Conservation (phyloP, 331 rosid genomes). For the Rosa hybrid region DNA sequence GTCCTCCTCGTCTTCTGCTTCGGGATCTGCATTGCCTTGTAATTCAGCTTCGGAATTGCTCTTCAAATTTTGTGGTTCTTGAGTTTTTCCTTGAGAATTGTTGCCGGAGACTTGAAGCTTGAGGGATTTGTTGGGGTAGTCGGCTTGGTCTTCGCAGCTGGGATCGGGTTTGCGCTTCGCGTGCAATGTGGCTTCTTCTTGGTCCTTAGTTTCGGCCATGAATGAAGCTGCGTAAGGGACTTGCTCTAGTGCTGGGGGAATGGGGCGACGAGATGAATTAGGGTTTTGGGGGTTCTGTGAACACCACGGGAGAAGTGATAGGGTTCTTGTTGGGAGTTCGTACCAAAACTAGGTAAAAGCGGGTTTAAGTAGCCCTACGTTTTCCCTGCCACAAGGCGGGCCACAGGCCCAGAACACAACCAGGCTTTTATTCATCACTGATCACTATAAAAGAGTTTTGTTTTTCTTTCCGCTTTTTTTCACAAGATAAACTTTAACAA, state of each 20-base stretch:
- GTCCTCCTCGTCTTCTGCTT: conserved; percentile 21
- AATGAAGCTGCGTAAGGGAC: conserved; percentile 7
- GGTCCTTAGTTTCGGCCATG: conserved; percentile 63
- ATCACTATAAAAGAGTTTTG: too few relatives aligned
- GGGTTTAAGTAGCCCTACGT: neutral
- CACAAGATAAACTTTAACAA: too few relatives aligned
- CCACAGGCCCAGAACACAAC: neutral
- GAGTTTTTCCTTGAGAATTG: conserved; percentile 20
- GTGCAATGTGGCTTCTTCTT: conserved; percentile 50
- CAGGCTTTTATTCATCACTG: neutral
- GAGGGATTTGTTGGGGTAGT: conserved; percentile 44
- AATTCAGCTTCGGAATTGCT: conserved; percentile 13
- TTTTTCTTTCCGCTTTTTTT: too few relatives aligned
- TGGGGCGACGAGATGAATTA: neutral
- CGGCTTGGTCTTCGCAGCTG: conserved; percentile 35
- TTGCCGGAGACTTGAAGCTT: conserved; percentile 38
- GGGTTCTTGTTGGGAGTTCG: neutral
- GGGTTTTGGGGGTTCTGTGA: neutral
- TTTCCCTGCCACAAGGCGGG: neutral
- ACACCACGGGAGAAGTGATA: neutral
- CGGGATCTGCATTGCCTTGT: conserved; percentile 26
- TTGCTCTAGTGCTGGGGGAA: neutral
- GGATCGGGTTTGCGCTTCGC: conserved; percentile 68
- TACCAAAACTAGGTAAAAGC: neutral
- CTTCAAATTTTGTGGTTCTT: conserved; percentile 12